Evolutionary conservation across 345 rosid species (phyloP).

Genomic region (Syzygium oleosum): DNA sequence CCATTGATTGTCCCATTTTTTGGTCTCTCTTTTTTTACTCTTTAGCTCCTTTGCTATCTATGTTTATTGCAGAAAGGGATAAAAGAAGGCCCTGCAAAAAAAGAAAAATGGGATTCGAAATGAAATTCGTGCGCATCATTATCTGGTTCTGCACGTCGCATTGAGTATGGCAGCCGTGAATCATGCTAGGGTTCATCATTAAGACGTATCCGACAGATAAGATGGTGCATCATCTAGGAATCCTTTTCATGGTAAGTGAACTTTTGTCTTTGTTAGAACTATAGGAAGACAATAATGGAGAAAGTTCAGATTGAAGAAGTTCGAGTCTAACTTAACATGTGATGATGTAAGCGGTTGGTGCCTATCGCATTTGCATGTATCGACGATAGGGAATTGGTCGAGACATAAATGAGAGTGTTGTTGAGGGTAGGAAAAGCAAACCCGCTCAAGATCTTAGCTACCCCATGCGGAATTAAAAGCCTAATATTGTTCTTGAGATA

Average conservation of each 20-base stretch:
- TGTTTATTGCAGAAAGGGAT: neutral
- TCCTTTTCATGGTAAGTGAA: neutral
- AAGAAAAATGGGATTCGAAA: neutral
- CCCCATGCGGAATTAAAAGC: neutral
- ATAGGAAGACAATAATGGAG: neutral
- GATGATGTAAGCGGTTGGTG: neutral
- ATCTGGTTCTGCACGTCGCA: neutral
- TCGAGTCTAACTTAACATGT: neutral
- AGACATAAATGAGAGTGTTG: neutral
- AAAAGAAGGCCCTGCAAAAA: neutral
- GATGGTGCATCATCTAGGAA: neutral
- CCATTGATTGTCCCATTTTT: neutral
- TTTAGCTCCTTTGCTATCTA: neutral
- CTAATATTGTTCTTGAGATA: neutral
- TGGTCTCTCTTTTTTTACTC: neutral
- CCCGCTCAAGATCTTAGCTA: neutral
- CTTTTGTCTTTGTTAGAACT: neutral
- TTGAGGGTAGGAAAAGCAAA: neutral
- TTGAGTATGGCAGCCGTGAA: neutral
- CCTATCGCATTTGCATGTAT: neutral
- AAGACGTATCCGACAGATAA: neutral
- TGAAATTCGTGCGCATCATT: neutral
- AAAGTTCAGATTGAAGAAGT: neutral
- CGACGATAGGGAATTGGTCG: neutral
- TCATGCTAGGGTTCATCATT: neutral